Conservation (phyloP, 768 basidiomycete species). For the Pleurotus salmoneostramineus region DNA sequence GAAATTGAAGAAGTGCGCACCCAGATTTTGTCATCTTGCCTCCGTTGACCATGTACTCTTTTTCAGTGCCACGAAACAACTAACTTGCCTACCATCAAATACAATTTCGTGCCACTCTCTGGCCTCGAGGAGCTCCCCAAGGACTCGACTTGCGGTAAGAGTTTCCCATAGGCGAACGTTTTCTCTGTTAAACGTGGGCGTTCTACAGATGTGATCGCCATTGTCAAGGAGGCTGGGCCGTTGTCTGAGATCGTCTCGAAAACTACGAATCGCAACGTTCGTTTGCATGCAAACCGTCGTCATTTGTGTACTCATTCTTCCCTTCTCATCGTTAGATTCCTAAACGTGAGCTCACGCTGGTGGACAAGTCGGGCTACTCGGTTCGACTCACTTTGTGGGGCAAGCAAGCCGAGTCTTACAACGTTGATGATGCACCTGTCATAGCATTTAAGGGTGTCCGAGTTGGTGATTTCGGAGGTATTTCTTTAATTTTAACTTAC, state of each 20-base stretch:
- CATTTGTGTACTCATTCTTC: background rate
- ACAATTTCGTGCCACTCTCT: constrained; percentile 70
- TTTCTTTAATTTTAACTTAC: constrained; percentile 8
- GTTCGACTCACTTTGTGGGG: constrained; percentile 94
- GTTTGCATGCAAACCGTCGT: constrained; percentile 8
- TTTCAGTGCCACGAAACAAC: constrained; percentile 76
- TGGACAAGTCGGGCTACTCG: constrained; percentile 75
- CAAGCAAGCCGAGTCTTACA: constrained; percentile 83
- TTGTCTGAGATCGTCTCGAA: constrained; percentile 73
- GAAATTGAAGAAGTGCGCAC: constrained; percentile 75
- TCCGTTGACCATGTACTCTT: background rate
- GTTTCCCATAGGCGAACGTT: background rate
- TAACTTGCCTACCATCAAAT: constrained; percentile 79
- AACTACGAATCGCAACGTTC: constrained; percentile 63
- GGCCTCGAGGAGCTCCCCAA: constrained; percentile 62
- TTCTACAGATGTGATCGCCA: constrained; percentile 68
- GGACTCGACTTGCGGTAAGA: constrained; percentile 79
- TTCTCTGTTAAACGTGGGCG: constrained; percentile 7
- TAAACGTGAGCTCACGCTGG: constrained; percentile 88
- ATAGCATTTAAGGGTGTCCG: constrained; percentile 93
- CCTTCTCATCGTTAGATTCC: constrained; percentile 46
- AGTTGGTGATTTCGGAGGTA: constrained; percentile 89
- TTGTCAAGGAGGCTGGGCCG: constrained; percentile 77
- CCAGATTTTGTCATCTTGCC: background rate
- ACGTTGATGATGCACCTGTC: constrained; percentile 56